Conservation (phyloP, 257 asterid genomes). For the Asclepias syriaca region DNA sequence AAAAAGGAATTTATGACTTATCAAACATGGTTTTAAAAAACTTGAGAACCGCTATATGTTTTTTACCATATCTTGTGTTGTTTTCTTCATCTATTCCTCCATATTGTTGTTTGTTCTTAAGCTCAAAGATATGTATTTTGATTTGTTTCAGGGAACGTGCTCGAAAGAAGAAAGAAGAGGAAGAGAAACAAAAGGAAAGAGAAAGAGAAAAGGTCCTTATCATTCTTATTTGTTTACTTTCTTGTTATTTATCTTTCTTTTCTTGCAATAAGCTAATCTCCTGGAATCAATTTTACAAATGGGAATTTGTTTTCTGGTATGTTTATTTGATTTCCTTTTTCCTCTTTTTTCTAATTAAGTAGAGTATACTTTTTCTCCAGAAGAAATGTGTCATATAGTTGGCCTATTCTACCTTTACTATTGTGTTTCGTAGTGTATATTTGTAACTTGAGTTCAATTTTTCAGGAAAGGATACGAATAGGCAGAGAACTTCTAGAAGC, state of each 20-base stretch:
- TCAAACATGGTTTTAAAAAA: not conserved
- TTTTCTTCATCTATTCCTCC: not conserved
- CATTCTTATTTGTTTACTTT: constrained; percentile 3
- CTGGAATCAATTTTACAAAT: not conserved
- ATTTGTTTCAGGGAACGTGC: constrained; percentile 68
- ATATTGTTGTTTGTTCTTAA: not conserved
- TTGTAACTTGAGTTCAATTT: constrained; percentile 17
- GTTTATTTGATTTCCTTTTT: not conserved
- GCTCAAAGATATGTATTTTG: not conserved
- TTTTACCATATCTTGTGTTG: not conserved
- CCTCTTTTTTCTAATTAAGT: not conserved
- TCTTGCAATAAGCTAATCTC: not conserved
- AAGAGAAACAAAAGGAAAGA: constrained; percentile 78
- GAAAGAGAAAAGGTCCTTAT: constrained; percentile 77
- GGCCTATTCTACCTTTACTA: not conserved
- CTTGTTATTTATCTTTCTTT: not conserved
- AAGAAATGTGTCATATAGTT: not conserved
- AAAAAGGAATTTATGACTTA: too few species aligned
- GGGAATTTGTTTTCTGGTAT: not conserved
- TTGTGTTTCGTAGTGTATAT: constrained; percentile 7
- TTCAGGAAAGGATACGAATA: constrained; percentile 85
- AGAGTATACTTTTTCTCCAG: too few species aligned
- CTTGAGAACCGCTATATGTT: not conserved
- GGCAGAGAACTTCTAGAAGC: constrained; percentile 95
- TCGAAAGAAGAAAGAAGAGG: constrained; percentile 95